Evolutionary conservation across 345 rosid genomes (phyloP).

Genomic region (Microthlaspi erraticum): DNA sequence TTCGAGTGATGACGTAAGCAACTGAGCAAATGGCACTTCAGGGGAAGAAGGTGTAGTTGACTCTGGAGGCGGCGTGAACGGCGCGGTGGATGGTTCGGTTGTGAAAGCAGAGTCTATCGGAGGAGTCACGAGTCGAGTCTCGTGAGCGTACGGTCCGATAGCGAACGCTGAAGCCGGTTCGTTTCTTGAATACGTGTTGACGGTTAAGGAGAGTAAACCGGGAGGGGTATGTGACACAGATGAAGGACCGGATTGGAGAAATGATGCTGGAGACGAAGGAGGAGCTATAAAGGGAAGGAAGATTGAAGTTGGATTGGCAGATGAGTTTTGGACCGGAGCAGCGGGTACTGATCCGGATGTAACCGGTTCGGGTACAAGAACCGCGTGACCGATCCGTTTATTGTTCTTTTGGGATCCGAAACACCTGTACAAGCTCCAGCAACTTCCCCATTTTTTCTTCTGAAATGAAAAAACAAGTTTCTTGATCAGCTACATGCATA

Average conservation of each 20-base stretch:
- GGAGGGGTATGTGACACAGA: conserved; percentile 81
- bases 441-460: conserved; percentile 89
- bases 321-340: conserved; percentile 47
- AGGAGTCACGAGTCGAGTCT: conserved; percentile 93
- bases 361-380: conserved; percentile 74
- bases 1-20: conserved; percentile 71
- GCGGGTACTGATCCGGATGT: conserved; percentile 44
- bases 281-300: conserved; percentile 81
- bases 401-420: conserved; percentile 73
- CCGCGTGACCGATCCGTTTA: conserved; percentile 85
- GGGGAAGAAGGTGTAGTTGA: conserved; percentile 82
- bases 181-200: conserved; percentile 62
- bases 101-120: conserved; percentile 88
- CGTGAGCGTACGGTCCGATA: conserved; percentile 91
- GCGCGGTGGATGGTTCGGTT: conserved; percentile 96
- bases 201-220: conserved; percentile 54
- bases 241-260: conserved; percentile 87
- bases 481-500: conserved; percentile 45
- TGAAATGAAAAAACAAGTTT: conserved; percentile 39
- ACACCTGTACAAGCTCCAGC: conserved; percentile 79
- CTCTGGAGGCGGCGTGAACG: conserved; percentile 83
- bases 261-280: conserved; percentile 98
- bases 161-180: conserved; percentile 77
- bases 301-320: conserved; percentile 49
- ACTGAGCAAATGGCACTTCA: conserved; percentile 95